Base-by-base conservation (phyloP, 2,329 filamentous ascomycete species). In the Cytospora schulzeri region DNA sequence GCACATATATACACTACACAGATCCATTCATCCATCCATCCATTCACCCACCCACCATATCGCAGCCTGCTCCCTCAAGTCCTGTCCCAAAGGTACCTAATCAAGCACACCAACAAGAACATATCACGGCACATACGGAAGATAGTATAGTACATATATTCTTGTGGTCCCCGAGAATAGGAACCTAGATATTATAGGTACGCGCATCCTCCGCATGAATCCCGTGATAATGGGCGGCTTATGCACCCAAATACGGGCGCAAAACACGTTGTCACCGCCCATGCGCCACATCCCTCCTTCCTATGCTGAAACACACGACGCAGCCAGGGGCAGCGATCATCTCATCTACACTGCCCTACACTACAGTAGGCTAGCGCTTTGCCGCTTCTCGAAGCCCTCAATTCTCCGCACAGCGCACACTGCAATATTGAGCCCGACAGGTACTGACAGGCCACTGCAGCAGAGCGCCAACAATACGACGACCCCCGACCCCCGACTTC, bases 321-420 rank as follows among this genome's bases (percentile, higher is more conserved):
- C 55, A 59, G 38, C 19, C 52, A 50, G 45, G 57, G 38, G 28
- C 38, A 45, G 53, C 35, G 38, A 54, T 33, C 41, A 50, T 53
- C 26, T 31, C 41, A 56, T 56, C 56, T 57, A 28, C 54, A 41
- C 60, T 57, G 58, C 52, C 51, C 56, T 57, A 28, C 54, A 41
- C 60, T 57, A 62, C 52, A 38, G 50, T 52, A 63, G 65, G 50
- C 55, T 61, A 64, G 60, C 63, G 62, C 62, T 29, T 52, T 35
- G 65, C 65, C 65, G 65, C 65, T 60, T 59, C 57, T 58, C 62
- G 58, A 62, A 64, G 65, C 65, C 65, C 65, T 66, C 53, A 38
- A 56, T 60, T 56, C 57, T 55, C 53, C 64, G 62, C 64, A 66
- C 61, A 24, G 28, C 55, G n/a, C 55, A 57, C n/a, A 63, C 31